Percentiles rank a stretch among this genome's conserved stretches.
Conservation (phyloP, 2,329 filamentous ascomycete species). For the Pseudogymnoascus sp. region DNA sequence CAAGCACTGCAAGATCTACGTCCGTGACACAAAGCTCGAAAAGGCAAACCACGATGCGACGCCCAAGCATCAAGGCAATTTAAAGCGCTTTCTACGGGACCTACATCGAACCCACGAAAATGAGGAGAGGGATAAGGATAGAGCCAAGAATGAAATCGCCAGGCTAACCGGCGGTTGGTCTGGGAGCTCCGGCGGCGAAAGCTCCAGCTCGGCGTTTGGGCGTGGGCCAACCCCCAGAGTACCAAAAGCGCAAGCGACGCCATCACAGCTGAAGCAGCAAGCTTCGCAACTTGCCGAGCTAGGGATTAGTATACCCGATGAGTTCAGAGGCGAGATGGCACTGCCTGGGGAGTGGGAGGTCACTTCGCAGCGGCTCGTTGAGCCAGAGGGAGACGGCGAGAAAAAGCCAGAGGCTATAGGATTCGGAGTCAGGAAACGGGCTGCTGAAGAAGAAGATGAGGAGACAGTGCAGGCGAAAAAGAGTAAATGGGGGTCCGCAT, state of each 20-base stretch:
- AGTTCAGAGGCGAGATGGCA: constrained; percentile 72
- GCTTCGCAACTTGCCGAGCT: constrained; percentile 81
- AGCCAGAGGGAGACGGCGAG: constrained; percentile 37
- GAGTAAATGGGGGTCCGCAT: constrained; percentile 34
- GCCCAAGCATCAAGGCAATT: constrained; percentile 71
- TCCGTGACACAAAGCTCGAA: constrained; percentile 88
- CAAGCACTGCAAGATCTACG: constrained; percentile 87
- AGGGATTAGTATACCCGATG: constrained; percentile 76
- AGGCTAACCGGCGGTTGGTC: constrained; percentile 71
- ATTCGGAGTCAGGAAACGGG: constrained; percentile 54
- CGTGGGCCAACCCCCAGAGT: constrained; percentile 23
- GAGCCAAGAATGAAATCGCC: constrained; percentile 77
- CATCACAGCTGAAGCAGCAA: constrained; percentile 71
- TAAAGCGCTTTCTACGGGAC: constrained; percentile 85
- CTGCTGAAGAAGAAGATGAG: constrained; percentile 53
- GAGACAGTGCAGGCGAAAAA: constrained; percentile 53
- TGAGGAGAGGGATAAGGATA: constrained; percentile 72
- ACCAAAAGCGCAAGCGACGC: constrained; percentile 33
- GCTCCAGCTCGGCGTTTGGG: constrained; percentile 21
- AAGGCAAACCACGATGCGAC: constrained; percentile 84
- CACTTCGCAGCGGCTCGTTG: constrained; percentile 34
- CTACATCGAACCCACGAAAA: constrained; percentile 79
- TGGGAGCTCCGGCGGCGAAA: constrained; percentile 27
- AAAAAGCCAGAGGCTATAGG: constrained; percentile 37
- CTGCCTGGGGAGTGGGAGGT: constrained; percentile 85